Evolutionary conservation across 441 rosid species (phyloP).

Genomic region (Viola pubescens): DNA sequence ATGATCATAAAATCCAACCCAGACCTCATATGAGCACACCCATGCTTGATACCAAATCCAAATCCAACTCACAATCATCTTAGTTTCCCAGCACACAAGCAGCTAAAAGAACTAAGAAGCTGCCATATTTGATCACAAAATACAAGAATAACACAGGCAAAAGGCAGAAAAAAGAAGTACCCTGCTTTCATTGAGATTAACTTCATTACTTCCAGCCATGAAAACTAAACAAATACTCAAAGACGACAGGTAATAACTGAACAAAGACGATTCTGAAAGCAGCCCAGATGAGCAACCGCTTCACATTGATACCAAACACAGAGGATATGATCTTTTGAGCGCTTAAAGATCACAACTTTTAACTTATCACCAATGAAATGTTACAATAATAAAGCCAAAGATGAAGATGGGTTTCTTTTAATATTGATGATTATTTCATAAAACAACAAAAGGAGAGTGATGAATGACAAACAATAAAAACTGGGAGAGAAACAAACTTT

Average conservation of each 20-base stretch:
- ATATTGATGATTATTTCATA: neutral
- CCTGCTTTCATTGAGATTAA: conserved; percentile 84
- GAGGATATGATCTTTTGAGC: conserved; percentile 7
- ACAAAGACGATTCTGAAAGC: conserved; percentile 11
- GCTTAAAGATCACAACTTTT: conserved; percentile 7
- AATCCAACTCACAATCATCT: conserved; percentile 14
- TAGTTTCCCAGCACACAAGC: conserved; percentile 1
- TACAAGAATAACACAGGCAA: neutral
- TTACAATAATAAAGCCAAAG: neutral
- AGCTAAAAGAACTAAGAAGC: neutral
- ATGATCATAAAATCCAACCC: neutral
- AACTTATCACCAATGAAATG: neutral
- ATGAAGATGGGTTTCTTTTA: conserved; percentile 2
- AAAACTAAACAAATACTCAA: conserved; percentile 2
- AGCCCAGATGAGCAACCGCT: conserved; percentile 13
- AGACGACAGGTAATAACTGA: conserved; percentile 15
- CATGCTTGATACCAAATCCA: conserved; percentile 3
- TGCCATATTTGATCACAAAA: neutral
- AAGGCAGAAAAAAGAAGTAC: conserved; percentile 19
- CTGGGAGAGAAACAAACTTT: conserved; percentile 8
- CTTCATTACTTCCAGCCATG: conserved; percentile 87
- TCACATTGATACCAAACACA: conserved; percentile 12
- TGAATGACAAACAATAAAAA: conserved; percentile 22
- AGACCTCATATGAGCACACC: neutral
- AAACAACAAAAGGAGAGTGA: conserved; percentile 3